Percentiles rank a stretch among this genome's conserved stretches.
Conservation (phyloP, 805 yeast species). For the Sugiyamaella valdiviana region DNA sequence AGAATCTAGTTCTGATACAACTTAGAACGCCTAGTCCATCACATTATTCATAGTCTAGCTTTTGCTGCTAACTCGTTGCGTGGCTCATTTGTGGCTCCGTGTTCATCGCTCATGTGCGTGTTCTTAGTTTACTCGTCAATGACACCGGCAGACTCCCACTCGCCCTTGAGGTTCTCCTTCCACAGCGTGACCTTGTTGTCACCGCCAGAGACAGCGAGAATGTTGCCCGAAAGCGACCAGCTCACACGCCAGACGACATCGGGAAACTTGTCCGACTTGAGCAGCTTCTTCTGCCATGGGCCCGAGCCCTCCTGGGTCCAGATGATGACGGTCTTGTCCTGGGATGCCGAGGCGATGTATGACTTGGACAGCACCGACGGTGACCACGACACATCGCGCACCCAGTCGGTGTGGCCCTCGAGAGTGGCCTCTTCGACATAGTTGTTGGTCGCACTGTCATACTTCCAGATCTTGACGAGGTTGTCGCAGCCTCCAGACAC, state of each 20-base stretch:
- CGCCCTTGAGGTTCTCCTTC: constrained; percentile 89
- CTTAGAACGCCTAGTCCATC: no score
- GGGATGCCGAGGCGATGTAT: constrained; percentile 94
- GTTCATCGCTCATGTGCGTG: not conserved
- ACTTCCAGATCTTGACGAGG: constrained; percentile 85
- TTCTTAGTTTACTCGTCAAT: constrained; percentile 58
- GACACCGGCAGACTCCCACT: constrained; percentile 97
- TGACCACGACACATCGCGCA: constrained; percentile 97
- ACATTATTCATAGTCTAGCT: no score
- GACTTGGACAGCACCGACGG: constrained; percentile 82
- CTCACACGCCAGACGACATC: constrained; percentile 98
- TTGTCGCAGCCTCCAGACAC: constrained; percentile 96
- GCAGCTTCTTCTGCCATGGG: constrained; percentile 73
- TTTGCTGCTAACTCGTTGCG: no score
- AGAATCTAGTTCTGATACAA: no score
- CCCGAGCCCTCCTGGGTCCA: constrained; percentile 79
- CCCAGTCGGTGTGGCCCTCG: constrained; percentile 96
- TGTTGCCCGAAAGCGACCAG: constrained; percentile 95
- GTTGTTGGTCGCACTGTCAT: constrained; percentile 44
- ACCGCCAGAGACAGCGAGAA: constrained; percentile 92
- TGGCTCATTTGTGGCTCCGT: no score
- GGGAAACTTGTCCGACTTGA: constrained; percentile 78
- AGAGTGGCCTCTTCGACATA: constrained; percentile 70
- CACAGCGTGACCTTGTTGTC: constrained; percentile 93
- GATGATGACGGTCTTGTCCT: constrained; percentile 87